Conservation (phyloP, 352 stramenopile genomes). For the Globisporangium heterothallicum region DNA sequence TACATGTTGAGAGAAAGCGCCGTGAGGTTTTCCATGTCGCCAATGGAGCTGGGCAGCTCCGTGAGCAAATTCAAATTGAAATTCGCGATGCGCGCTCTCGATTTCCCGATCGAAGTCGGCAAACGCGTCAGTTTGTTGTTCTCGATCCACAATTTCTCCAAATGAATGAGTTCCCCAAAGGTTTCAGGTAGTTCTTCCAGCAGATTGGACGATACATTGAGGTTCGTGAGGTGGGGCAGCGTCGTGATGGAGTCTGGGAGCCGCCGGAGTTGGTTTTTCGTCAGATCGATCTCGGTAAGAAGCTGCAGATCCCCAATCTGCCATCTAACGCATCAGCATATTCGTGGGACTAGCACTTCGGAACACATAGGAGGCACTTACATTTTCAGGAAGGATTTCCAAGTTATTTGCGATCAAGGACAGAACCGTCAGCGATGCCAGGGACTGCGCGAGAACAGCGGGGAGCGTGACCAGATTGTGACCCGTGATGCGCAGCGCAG, state of each 20-base stretch:
- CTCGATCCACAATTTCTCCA: conserved; percentile 48
- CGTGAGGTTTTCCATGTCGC: conserved; percentile 34
- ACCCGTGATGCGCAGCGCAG: conserved; percentile 51
- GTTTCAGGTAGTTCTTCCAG: conserved; percentile 36
- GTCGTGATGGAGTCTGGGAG: conserved; percentile 44
- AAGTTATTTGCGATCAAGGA: conserved; percentile 46
- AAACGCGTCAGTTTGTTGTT: conserved; percentile 39
- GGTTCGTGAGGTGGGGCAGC: conserved; percentile 22
- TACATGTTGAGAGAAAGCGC: conserved; percentile 42
- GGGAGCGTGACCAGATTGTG: conserved; percentile 33
- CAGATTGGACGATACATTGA: conserved; percentile 53
- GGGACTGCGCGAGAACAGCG: conserved; percentile 14
- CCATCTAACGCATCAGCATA: not conserved
- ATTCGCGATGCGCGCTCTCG: conserved; percentile 26
- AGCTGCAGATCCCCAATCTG: conserved; percentile 30
- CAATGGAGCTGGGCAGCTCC: conserved; percentile 30
- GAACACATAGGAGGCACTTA: conserved; percentile 13
- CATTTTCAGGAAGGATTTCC: conserved; percentile 40
- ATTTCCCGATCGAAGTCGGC: conserved; percentile 37
- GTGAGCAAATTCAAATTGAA: conserved; percentile 39
- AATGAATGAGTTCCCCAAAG: conserved; percentile 30
- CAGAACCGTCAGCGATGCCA: conserved; percentile 37
- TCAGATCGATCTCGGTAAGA: conserved; percentile 50
- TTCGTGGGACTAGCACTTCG: not conserved
- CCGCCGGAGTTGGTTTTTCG: conserved; percentile 44